Evolutionary conservation across 305 asterid species (phyloP).

Genomic region (Rubia peregrina): DNA sequence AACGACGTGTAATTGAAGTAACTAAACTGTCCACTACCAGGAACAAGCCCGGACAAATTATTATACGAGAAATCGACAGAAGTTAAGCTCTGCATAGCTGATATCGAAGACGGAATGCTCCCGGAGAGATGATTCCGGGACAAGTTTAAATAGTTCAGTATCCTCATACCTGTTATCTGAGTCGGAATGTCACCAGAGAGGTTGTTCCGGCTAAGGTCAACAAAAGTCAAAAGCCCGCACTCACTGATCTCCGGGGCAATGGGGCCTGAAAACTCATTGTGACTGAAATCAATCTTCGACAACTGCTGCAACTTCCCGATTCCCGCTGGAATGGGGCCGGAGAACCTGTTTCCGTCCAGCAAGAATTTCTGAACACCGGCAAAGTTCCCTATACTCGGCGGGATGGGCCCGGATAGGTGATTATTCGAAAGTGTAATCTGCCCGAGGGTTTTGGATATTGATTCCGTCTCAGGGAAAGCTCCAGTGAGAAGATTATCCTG

Average conservation of each 20-base stretch:
- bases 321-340: slow-evolving; percentile 67
- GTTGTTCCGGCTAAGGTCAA: slow-evolving; percentile 74
- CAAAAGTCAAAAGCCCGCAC: slow-evolving; percentile 63
- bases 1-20: slow-evolving; percentile 76
- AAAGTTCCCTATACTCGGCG: slow-evolving; percentile 68
- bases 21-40: slow-evolving; percentile 79
- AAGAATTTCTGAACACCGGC: slow-evolving; percentile 74
- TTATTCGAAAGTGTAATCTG: slow-evolving; percentile 82
- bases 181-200: slow-evolving; percentile 71
- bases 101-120: slow-evolving; percentile 58
- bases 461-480: slow-evolving; percentile 41
- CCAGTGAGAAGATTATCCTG: slow-evolving; percentile 73
- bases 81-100: slow-evolving; percentile 80
- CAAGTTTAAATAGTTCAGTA: slow-evolving; percentile 70
- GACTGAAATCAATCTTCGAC: slow-evolving; percentile 79
- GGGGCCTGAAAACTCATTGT: slow-evolving; percentile 56
- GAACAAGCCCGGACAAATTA: slow-evolving; percentile 78
- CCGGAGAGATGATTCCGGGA: slow-evolving; percentile 72
- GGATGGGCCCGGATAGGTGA: slow-evolving; percentile 58
- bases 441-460: slow-evolving; percentile 39
- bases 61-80: slow-evolving; percentile 88
- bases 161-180: slow-evolving; percentile 68
- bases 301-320: slow-evolving; percentile 79
- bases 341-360: slow-evolving; percentile 80
- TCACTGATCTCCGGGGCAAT: slow-evolving; percentile 60